Conservation (phyloP, 441 rosid species). For the Pelargonium citronellum region DNA sequence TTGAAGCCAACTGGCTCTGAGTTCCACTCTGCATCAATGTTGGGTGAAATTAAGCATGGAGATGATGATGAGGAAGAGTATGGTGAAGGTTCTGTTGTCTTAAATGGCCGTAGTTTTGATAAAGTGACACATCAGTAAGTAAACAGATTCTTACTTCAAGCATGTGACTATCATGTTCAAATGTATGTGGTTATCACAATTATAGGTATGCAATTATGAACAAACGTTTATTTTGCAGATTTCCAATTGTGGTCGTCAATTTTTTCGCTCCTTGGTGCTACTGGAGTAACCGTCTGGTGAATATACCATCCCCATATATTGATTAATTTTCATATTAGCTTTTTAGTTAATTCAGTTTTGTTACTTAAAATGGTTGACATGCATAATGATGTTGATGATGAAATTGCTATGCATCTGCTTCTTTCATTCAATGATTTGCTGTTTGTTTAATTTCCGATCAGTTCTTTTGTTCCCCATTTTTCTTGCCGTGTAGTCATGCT, state of each 20-base stretch:
- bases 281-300: constrained; percentile 97
- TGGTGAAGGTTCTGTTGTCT: constrained; percentile 53
- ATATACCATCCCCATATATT: constrained; percentile 16
- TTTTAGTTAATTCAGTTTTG: neutral
- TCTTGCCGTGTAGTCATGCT: neutral
- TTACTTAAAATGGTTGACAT: neutral
- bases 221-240: constrained; percentile 40
- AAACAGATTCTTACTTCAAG: constrained; percentile 24
- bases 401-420: neutral
- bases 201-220: neutral
- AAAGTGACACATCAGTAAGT: constrained; percentile 66
- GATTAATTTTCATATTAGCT: neutral
- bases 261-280: constrained; percentile 93
- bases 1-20: constrained; percentile 74
- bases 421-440: neutral
- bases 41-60: constrained; percentile 71
- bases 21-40: constrained; percentile 61
- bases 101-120: constrained; percentile 65
- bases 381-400: neutral
- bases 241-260: constrained; percentile 40
- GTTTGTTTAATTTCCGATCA: neutral
- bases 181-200: neutral
- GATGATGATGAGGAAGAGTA: constrained; percentile 66
- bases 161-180: constrained; percentile 11
- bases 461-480: neutral